Evolutionary conservation across 257 asterid species (phyloP).

Genomic region (Salvia rosmarinus): DNA sequence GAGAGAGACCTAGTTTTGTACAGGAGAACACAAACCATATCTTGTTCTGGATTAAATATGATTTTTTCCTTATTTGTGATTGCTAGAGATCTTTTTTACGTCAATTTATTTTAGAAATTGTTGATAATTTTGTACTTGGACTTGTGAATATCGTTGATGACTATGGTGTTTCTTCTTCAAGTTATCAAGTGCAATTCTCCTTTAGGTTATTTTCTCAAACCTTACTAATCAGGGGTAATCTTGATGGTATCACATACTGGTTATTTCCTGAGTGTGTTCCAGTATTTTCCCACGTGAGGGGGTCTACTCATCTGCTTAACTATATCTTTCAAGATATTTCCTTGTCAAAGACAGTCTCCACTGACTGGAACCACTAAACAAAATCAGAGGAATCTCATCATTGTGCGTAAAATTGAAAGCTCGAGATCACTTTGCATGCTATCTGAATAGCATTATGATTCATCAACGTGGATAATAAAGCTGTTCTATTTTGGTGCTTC

Average conservation of each 20-base stretch:
- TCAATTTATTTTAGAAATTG: not conserved
- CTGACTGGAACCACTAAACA: not conserved
- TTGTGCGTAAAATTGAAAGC: not conserved
- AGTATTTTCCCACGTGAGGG: not conserved
- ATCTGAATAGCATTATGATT: not conserved
- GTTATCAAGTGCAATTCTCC: not conserved
- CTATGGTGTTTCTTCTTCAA: not conserved
- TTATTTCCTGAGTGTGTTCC: not conserved
- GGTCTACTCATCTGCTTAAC: not conserved
- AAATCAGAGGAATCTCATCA: not conserved
- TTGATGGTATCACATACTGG: slow-evolving; percentile 13
- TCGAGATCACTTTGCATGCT: not conserved
- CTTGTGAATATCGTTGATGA: slow-evolving; percentile 5
- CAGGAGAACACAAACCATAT: no score
- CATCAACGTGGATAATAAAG: not conserved
- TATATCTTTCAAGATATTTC: not conserved
- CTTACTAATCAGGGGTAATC: not conserved
- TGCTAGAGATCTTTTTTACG: not conserved
- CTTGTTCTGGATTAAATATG: not conserved
- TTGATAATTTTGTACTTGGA: not conserved
- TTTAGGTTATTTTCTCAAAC: not conserved
- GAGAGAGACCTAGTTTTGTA: no score
- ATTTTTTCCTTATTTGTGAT: no score
- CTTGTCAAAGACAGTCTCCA: not conserved
- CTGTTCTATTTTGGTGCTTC: not conserved